Base-by-base conservation (phyloP, 495 filamentous ascomycete genomes). In the Acidomyces sp. region DNA sequence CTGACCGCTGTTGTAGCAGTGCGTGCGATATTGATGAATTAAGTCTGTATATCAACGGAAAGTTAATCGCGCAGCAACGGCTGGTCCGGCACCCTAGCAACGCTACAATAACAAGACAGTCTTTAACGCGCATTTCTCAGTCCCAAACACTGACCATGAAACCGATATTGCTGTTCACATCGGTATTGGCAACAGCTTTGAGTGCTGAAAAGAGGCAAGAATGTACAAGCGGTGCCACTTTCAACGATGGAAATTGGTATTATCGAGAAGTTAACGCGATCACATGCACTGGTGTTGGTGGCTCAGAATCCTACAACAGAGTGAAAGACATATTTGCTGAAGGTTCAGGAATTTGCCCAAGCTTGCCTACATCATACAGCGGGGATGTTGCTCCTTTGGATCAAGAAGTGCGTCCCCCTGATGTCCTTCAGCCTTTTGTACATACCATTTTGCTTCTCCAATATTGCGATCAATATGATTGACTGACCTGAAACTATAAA, bases 301-400 rank as follows among this genome's bases (percentile, higher is more conserved):
- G 55, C 4, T 29, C 62, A 10, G 77, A 80, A 13, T 52, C 32
- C 17, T 85, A 82, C 56, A 60, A 74, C 1, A 60, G 68, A 36
- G 70, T 84, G 26, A 62, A 60, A 9, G 41, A 48, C 32, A 82
- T 83, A 75, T 37, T 59, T 13, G 43, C 52, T 21, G 62, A 57
- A n/a, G n/a, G n/a, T n/a, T n/a, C n/a, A 12, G 79, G 80, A 4
- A 43, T 56, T 0, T 85, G 80, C 55, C 40, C 56, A 1, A 70
- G 60, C 37, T 38, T 54, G 17, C 48, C 59, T 17, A 64, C 60
- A 46, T n/a, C 45, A 1, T 82, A 71, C 52, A 64, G 58, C 6
- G 78, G 77, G 7, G 61, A 62, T 12, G 49, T 82, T 27, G 65
- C 77, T 22, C 81, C 81, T 0, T 65, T 81, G 37, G 59, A 75